These are phyloP conservation scores for Penicillium sp. DNA, from an alignment of 2,329 filamentous ascomycete genomes.

Conservation along the genomic window DNA sequence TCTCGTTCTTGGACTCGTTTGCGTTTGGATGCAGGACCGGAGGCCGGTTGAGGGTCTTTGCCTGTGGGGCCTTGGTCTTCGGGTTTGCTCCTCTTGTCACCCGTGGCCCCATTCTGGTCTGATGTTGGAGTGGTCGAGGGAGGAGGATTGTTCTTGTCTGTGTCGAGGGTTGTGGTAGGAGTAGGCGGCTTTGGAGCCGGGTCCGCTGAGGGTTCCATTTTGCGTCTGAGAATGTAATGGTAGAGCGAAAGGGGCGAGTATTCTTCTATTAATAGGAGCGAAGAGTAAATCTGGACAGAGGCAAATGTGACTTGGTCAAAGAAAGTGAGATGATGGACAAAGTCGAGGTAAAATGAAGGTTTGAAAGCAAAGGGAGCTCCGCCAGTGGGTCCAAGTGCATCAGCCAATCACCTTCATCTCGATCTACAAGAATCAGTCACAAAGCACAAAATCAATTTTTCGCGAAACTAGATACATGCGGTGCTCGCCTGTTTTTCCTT, in stretches of 20 bases:
- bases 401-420: conserved; percentile 1
- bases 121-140: conserved; percentile 1
- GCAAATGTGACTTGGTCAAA: background rate
- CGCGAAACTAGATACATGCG: no score
- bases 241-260: background rate
- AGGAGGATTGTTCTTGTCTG: conserved; percentile 1
- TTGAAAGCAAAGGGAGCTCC: conserved; percentile 2
- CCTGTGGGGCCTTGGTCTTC: conserved; percentile 20
- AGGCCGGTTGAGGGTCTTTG: conserved; percentile 21
- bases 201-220: conserved; percentile 8
- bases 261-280: background rate
- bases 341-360: no score
- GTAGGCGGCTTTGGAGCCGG: conserved; percentile 5
- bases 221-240: background rate
- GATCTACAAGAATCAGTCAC: no score
- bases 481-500: no score
- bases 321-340: no score
- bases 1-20: conserved; percentile 38
- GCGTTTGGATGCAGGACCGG: conserved; percentile 34
- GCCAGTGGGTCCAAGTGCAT: background rate
- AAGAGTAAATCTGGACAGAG: background rate
- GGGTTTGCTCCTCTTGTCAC: conserved; percentile 27
- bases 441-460: no score
- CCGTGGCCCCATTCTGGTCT: conserved; percentile 14
- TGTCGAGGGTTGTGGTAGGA: background rate